Base-by-base conservation (phyloP, 306 rosid genomes). In the Malus sylvestris region DNA sequence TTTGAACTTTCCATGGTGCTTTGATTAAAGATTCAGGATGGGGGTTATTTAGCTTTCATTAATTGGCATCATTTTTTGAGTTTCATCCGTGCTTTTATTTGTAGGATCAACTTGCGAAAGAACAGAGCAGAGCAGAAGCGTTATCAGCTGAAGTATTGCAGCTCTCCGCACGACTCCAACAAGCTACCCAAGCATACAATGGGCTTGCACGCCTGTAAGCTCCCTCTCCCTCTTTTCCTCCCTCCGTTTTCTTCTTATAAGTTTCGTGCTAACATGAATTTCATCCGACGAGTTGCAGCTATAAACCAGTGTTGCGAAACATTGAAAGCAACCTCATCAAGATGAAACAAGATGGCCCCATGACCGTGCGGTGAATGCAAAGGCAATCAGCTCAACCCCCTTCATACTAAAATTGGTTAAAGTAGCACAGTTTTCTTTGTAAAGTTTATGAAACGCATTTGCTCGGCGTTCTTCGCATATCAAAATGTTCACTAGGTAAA, bases 161-260 rank as follows among this genome's bases (percentile, higher is more conserved):
- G 88, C 94, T 95, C 78, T 95, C 97, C 63, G 94, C 89, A 14
- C 95, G 64, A 83, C 97, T 95, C 75, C 93, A 95, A 83, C 97
- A 90, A 81, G 70, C 89, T 78, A 92, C 87, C 71, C 99, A 90
- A 82, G 90, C 99, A 80, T 90, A 88, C 52, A 89, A 86, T 68
- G 86, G 93, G 72, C 86, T 95, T 42, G 77, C 90, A 19, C 88
- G 86, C 86, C 86, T 85, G 99, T 95, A 86, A 89, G 88, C 30
- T 20, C 32, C 62, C 51, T 42, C 61, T 62, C 69, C 20, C 40
- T 15, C 7, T 27, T 18, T 49, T 57, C 51, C 60, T 12, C 67
- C 8, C 44, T 23, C 27, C 4, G 1, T 53, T 29, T 14, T 35
- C 5, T 38, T 18, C 7, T 72, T 42, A 0, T 25, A 23, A 23